phyloP scores from a whole-genome alignment of 108 stramenopile species.

The Fistulifera pelliculosa region DNA sequence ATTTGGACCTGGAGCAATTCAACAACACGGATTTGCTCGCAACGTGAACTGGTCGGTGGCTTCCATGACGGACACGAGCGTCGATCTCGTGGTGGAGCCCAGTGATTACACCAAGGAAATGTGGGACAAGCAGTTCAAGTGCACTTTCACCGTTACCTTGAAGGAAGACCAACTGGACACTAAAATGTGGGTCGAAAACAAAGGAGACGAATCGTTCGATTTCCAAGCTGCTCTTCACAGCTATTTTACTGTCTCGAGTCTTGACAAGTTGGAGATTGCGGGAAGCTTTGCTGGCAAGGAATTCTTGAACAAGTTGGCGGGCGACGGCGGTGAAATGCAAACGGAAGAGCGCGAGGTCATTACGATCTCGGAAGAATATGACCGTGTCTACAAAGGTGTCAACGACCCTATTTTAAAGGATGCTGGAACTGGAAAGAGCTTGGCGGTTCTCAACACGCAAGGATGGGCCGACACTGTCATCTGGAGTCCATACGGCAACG shows the following conservation, averaged over 20 bases:
- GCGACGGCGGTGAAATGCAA: conserved; percentile 76
- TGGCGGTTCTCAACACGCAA: conserved; percentile 69
- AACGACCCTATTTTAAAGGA: conserved; percentile 88
- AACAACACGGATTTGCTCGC: conserved; percentile 97
- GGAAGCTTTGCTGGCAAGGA: conserved; percentile 87
- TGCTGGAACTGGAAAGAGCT: conserved; percentile 73
- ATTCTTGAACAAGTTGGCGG: conserved; percentile 82
- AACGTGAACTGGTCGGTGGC: conserved; percentile 90
- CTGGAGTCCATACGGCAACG: conserved; percentile 91
- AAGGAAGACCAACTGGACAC: conserved; percentile 75
- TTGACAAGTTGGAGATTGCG: conserved; percentile 81
- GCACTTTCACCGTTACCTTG: conserved; percentile 75
- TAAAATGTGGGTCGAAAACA: conserved; percentile 80
- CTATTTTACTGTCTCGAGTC: conserved; percentile 87
- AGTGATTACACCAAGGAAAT: conserved; percentile 90
- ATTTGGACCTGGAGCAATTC: conserved; percentile 87
- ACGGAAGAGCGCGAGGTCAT: conserved; percentile 77
- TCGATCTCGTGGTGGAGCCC: conserved; percentile 73
- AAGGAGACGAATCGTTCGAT: conserved; percentile 78
- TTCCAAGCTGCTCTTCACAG: conserved; percentile 94
- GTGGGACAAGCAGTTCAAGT: conserved; percentile 93
- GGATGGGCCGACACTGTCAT: conserved; percentile 92
- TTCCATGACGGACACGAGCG: conserved; percentile 55
- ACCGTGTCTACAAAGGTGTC: conserved; percentile 90
- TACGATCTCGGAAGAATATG: conserved; percentile 84